Evolutionary conservation across 768 basidiomycete genomes (phyloP), one percentile per base, ranked within the genome.

Genomic region (Termitomyces sp.): DNA sequence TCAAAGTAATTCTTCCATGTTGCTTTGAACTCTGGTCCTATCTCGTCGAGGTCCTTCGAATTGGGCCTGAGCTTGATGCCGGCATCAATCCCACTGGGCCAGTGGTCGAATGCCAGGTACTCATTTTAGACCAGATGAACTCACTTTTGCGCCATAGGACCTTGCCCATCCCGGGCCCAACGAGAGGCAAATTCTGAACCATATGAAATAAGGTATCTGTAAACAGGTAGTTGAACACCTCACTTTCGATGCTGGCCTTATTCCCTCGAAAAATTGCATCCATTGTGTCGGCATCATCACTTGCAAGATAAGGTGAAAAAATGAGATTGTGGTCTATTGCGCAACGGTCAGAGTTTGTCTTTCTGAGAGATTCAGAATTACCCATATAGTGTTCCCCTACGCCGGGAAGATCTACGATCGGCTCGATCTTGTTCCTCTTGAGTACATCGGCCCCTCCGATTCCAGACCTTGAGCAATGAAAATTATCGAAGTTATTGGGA

Each of bases 381-480:
- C 84, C 85, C 64, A 80, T 77, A 56, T 83, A 85, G 63, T 91
- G 83, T 68, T 88, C 86, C 11, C 92, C 91, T 0, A 95, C 91
- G 17, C 87, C 87, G 1, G 89, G 88, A 14, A 92, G 81, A 57
- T 90, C 84, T 14, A 89, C 78, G 32, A 84, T 54, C 60, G 78
- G 75, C 7, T 72, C 65, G 37, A 93, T 80, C 11, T 76, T 77
- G 56, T 81, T 73, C 38, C 72, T 73, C 45, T 79, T 67, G 45
- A 92, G 73, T 45, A 87, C 65, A 0, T 72, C 68, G 2, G 69
- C 65, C 0, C 81, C 77, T 2, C 92, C 92, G 57, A 95, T 87
- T 6, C 92, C 89, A 0, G 87, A 88, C 37, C 75, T 76, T 48
- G 15, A 4, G 12, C 9, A 36, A 36, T 10, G 25, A 53, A 68